A percentile compares a stretch with the other conserved stretches of the same genome.
These are phyloP conservation scores for Ophiosphaerella korrae DNA, from an alignment of 2,329 filamentous ascomycete species.

Conservation along the genomic window DNA sequence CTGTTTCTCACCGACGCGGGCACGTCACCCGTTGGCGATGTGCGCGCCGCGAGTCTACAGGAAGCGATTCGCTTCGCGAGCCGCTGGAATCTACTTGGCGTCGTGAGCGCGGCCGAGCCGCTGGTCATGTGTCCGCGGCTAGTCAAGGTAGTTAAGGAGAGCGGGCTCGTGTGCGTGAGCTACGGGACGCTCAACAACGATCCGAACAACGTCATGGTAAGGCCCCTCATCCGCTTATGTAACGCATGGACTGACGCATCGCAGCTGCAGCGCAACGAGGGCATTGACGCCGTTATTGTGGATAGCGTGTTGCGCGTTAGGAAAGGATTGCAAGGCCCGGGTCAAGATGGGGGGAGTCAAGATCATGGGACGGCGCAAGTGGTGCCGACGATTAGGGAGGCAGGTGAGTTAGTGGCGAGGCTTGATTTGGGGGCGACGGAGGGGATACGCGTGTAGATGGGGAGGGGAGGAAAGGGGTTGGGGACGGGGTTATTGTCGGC, in stretches of 20 bases:
- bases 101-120: constrained; percentile 87
- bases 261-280: constrained; percentile 87
- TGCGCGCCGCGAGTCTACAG: constrained; percentile 87
- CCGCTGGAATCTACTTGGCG: constrained; percentile 90
- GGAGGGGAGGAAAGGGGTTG: background rate
- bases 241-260: constrained; percentile 11
- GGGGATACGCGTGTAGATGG: background rate
- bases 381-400: constrained; percentile 10
- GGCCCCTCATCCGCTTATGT: constrained; percentile 27
- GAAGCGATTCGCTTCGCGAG: constrained; percentile 94
- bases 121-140: constrained; percentile 87
- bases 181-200: constrained; percentile 95
- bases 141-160: constrained; percentile 92
- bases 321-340: constrained; percentile 73
- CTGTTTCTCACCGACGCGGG: constrained; percentile 93
- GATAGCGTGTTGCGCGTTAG: constrained; percentile 92
- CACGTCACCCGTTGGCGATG: constrained; percentile 79
- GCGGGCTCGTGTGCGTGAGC: constrained; percentile 89
- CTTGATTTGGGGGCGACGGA: background rate
- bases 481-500: too few species aligned
- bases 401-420: constrained; percentile 1
- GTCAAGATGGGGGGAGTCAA: constrained; percentile 8
- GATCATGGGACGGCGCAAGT: constrained; percentile 5
- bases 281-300: constrained; percentile 97
- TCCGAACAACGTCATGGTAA: constrained; percentile 79